These are phyloP conservation scores for Lasiosphaeris hirsuta DNA, from an alignment of 495 filamentous ascomycete species.

Conservation along the genomic window DNA sequence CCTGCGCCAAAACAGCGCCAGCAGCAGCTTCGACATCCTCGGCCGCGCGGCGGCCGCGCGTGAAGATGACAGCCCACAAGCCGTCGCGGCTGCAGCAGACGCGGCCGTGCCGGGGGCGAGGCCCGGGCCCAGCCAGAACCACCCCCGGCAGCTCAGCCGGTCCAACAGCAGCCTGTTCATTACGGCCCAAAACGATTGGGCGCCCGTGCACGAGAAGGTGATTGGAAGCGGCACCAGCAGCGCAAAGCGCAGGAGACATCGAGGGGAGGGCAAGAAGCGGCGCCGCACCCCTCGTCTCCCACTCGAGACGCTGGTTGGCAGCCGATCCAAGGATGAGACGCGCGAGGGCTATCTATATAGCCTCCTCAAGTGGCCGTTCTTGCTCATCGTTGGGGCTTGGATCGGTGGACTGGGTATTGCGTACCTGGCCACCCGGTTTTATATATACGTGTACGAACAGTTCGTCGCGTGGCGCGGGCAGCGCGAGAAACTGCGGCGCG, in stretches of 20 bases:
- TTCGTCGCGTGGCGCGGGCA: constrained; percentile 70
- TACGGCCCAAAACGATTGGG: constrained; percentile 81
- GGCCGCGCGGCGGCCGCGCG: constrained; percentile 15
- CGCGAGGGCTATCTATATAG: constrained; percentile 87
- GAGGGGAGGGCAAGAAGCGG: constrained; percentile 29
- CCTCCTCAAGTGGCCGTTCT: constrained; percentile 86
- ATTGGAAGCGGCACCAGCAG: constrained; percentile 31
- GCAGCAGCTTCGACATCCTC: constrained; percentile 20
- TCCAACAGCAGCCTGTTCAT: constrained; percentile 48
- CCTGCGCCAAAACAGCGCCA: constrained; percentile 10
- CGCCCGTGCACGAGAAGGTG: constrained; percentile 68
- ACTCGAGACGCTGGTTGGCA: constrained; percentile 26
- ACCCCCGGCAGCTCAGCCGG: constrained; percentile 4
- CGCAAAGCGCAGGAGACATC: constrained; percentile 4
- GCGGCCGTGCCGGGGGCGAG: constrained; percentile 7
- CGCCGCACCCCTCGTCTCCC: constrained; percentile 27
- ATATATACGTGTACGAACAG: constrained; percentile 86
- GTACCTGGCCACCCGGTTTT: constrained; percentile 79
- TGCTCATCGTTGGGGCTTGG: constrained; percentile 76
- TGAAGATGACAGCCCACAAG: constrained; percentile 19
- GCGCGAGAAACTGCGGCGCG: constrained; percentile 63
- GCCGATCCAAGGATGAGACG: constrained; percentile 80
- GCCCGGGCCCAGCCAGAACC: background rate
- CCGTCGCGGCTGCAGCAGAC: constrained; percentile 17
- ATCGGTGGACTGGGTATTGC: constrained; percentile 62